Base-by-base conservation (phyloP, 805 yeast genomes). In the Teunomyces gatunensis region DNA sequence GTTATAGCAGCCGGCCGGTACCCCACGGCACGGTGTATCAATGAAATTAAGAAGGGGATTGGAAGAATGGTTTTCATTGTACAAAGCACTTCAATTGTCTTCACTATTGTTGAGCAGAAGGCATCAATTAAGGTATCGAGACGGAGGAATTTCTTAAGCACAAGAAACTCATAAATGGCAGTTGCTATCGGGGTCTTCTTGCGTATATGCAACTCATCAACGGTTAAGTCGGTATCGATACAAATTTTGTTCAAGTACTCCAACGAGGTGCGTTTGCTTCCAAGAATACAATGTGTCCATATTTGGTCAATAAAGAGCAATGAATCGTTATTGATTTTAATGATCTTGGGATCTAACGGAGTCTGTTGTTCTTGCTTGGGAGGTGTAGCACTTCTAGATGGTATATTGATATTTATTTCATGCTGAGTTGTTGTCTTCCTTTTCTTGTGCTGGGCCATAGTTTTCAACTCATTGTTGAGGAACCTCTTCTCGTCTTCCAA, bases 1-100 rank as follows among this genome's bases (percentile, higher is more conserved):
- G 67, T 69, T 1, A 84, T 71, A 0, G 92, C 90, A 47, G 79
- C 77, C 1, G 87, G 84, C 57, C 87, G 71, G 62, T 82, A 87
- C 17, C 64, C 72, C 5, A 85, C 61, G 1, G 81, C 57, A 44
- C 79, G 78, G 54, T 81, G 81, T 33, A 85, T 65, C 34, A 87
- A 54, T 0, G 86, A 72, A 2, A 85, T 57, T 11, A 87, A 52
- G 57, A 82, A 85, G 1, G 94, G 94, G 3, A 83, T 68, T 0
- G 83, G 61, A 1, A 77, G 51, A 2, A 73, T 52, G 6, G 60
- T 44, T 15, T 63, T 56, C 9, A 47, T 41, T 3, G 53, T 46
- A 11, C 67, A 54, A 30, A 75, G 63, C 5, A 66, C 57, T 11
- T 65, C 64, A 1, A 74, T 60, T 13, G 68, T 47, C 6, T 51